A percentile compares a stretch with the other conserved stretches of the same genome.
These are phyloP conservation scores for Pythium periplocum DNA, from an alignment of 352 stramenopile species.

Conservation along the genomic window DNA sequence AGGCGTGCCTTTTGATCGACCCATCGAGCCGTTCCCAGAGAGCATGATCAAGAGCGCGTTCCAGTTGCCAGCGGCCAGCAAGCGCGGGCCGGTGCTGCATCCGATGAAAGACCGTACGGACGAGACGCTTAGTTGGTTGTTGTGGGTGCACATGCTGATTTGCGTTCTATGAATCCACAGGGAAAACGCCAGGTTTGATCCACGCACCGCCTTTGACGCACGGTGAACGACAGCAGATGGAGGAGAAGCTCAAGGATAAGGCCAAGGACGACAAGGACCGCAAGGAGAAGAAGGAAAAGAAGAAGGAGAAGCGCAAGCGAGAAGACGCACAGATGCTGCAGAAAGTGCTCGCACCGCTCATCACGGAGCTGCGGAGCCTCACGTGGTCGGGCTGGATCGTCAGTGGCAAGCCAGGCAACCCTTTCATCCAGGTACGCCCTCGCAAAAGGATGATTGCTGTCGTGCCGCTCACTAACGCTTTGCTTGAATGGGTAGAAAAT, in stretches of 20 bases:
- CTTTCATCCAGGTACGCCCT: slow-evolving; percentile 37
- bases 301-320: slow-evolving; percentile 75
- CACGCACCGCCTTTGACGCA: slow-evolving; percentile 48
- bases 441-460: no score
- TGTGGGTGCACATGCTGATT: no score
- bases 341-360: slow-evolving; percentile 64
- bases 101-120: slow-evolving; percentile 18
- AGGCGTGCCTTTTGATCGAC: slow-evolving; percentile 71
- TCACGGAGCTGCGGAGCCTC: slow-evolving; percentile 54
- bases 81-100: slow-evolving; percentile 50
- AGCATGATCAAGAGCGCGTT: slow-evolving; percentile 66
- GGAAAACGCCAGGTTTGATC: slow-evolving; percentile 51
- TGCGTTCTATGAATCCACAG: slow-evolving; percentile 1
- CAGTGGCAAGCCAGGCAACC: slow-evolving; percentile 63
- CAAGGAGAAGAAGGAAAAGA: slow-evolving; percentile 83
- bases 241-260: slow-evolving; percentile 48
- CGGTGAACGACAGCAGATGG: slow-evolving; percentile 25
- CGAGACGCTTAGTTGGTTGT: no score
- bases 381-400: slow-evolving; percentile 76
- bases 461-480: no score
- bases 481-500: slow-evolving; percentile 40
- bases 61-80: slow-evolving; percentile 55
- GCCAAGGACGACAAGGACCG: slow-evolving; percentile 68
- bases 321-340: slow-evolving; percentile 67
- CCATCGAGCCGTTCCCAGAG: slow-evolving; percentile 69